Evolutionary conservation across 1,284 basidiomycete species (phyloP).

Genomic region (Moesziomyces sp.): DNA sequence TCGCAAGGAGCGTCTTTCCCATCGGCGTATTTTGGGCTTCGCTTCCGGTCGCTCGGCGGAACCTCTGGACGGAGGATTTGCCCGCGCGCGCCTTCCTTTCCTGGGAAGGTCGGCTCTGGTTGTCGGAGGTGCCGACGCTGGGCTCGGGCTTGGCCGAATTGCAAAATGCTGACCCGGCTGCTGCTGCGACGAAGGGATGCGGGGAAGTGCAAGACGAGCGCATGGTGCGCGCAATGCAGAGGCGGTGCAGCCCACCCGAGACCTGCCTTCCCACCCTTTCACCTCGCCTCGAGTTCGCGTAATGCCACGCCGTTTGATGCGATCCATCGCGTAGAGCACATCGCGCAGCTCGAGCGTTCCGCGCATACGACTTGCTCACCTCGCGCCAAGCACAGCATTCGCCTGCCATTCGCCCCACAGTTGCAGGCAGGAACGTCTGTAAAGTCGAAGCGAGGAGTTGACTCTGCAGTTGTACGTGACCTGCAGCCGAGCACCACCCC

Average conservation of each 20-base stretch:
- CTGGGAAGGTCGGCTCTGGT: too few species aligned
- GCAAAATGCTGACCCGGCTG: too few species aligned
- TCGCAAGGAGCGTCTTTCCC: too few species aligned
- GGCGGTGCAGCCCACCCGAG: slow-evolving; percentile 1
- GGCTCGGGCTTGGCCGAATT: neutral
- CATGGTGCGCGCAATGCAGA: slow-evolving; percentile 3
- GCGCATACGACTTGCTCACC: neutral
- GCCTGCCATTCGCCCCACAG: neutral
- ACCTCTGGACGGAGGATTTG: too few species aligned
- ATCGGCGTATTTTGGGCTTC: too few species aligned
- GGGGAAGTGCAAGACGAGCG: slow-evolving; percentile 2
- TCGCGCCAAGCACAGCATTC: too few species aligned
- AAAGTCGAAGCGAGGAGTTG: too few species aligned
- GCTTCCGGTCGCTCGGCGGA: too few species aligned
- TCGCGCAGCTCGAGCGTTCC: neutral
- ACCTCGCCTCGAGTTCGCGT: slow-evolving; percentile 13
- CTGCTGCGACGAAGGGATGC: slow-evolving; percentile 3
- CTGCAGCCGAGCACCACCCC: neutral
- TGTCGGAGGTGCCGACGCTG: neutral
- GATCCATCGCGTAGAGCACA: neutral
- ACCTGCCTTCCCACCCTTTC: slow-evolving; percentile 11
- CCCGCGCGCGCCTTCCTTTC: too few species aligned
- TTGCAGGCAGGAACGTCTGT: neutral
- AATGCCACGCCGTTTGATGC: slow-evolving; percentile 11
- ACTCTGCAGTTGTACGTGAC: neutral